Base-by-base conservation (phyloP, 108 stramenopile species). In the Conticribra guillardii region DNA sequence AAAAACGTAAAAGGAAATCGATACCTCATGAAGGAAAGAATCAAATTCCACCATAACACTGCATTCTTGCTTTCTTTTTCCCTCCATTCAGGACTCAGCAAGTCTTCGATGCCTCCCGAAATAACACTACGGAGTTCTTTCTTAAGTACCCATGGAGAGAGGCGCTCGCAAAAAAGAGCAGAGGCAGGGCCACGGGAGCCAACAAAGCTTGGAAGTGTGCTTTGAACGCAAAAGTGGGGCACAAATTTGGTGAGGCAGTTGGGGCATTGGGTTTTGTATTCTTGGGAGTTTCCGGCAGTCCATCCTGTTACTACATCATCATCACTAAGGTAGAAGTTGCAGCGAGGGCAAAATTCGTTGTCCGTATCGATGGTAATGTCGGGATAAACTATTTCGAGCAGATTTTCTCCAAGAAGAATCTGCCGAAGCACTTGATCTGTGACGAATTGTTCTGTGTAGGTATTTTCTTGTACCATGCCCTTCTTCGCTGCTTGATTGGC, bases 51-150 rank as follows among this genome's bases (percentile, higher is more conserved):
- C 86, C 85, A 94, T 19, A 94, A 56, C 15, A 89, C 87, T 27
- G 86, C 81, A 65, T 94, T 94, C 74, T 91, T 89, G 77, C 76
- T 83, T 46, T 87, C 87, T 18, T 84, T 50, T 55, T 82, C 85
- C 28, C 89, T 74, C 88, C 89, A 94, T 4, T 84, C 69, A 11
- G 93, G 89, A 68, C 72, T 81, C 7, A 90, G 52, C 29, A 94
- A 73, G 50, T 87, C 87, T 46, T 89, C 87, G 53, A 90, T 86
- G 0, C 93, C 89, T 41, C 86, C 84, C 7, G 76, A 50, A 79
- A 94, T 86, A 21, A 90, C 86, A 21, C 81, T 87, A 11, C 89
- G 83, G 52, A 94, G 86, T 76, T 94, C 93, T 64, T 94, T 93
- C 64, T 89, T 85, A 0, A 94, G 61, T 0, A 94, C 93, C 93